Conservation (phyloP, 208 protist species). For the Crithidia bombi region DNA sequence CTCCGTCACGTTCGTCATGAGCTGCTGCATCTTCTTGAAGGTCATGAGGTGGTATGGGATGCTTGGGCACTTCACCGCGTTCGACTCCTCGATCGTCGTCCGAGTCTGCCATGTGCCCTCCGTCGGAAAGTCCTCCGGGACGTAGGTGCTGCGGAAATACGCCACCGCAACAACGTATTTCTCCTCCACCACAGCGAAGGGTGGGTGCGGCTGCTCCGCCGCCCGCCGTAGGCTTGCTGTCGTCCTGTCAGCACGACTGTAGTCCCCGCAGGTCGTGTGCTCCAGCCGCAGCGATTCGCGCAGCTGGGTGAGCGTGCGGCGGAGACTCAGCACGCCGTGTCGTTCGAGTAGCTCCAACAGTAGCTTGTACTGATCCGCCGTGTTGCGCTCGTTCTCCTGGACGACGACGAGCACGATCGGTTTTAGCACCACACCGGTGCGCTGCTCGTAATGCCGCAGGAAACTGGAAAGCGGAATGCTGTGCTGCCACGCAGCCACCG, state of each 20-base stretch:
- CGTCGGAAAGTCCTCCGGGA: slow-evolving; percentile 88
- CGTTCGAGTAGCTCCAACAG: slow-evolving; percentile 74
- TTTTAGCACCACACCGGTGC: slow-evolving; percentile 13
- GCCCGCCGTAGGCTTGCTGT: background rate
- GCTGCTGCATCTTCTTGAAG: slow-evolving; percentile 96
- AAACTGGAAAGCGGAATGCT: slow-evolving; percentile 29
- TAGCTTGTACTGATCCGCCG: slow-evolving; percentile 92
- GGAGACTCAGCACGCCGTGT: slow-evolving; percentile 80
- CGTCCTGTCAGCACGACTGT: slow-evolving; percentile 1
- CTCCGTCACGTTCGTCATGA: slow-evolving; percentile 72
- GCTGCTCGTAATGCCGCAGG: slow-evolving; percentile 25
- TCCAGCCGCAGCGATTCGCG: slow-evolving; percentile 54
- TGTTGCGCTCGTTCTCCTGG: slow-evolving; percentile 93
- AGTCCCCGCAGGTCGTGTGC: slow-evolving; percentile 8
- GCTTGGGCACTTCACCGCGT: slow-evolving; percentile 95
- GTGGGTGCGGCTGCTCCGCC: slow-evolving; percentile 29
- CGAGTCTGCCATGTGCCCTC: slow-evolving; percentile 82
- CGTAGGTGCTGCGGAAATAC: slow-evolving; percentile 95
- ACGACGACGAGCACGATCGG: slow-evolving; percentile 92
- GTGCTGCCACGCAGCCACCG: slow-evolving; percentile 47
- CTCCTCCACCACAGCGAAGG: slow-evolving; percentile 71
- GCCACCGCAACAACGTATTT: slow-evolving; percentile 75
- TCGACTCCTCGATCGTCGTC: slow-evolving; percentile 72
- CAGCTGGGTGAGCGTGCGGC: slow-evolving; percentile 87
- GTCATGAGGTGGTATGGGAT: slow-evolving; percentile 95